phyloP scores from a whole-genome alignment of 2,329 filamentous ascomycete species.

The Alternaria tenuissima region DNA sequence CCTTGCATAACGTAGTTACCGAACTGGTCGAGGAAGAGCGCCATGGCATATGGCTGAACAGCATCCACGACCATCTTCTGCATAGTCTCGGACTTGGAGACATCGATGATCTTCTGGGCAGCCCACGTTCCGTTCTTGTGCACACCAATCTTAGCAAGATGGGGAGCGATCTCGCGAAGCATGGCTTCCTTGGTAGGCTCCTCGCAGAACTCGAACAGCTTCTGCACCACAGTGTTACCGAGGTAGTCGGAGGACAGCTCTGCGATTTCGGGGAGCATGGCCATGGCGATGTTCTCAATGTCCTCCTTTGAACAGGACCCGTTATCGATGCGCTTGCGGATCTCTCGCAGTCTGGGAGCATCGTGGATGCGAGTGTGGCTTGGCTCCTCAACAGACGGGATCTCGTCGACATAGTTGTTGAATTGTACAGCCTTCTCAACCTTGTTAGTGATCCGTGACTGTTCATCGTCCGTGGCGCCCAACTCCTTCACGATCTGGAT shows the following conservation, averaged over 20 bases:
- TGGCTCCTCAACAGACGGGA: constrained; percentile 87
- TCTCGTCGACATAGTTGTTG: constrained; percentile 77
- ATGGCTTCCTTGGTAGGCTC: constrained; percentile 90
- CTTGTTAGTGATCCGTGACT: constrained; percentile 72
- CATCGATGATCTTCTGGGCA: constrained; percentile 98
- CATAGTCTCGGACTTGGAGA: constrained; percentile 84
- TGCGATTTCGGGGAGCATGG: constrained; percentile 96
- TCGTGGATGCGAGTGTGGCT: constrained; percentile 90
- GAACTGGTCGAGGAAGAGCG: constrained; percentile 95
- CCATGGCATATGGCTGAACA: constrained; percentile 84
- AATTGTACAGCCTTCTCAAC: constrained; percentile 81
- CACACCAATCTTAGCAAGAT: constrained; percentile 93
- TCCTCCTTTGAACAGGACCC: constrained; percentile 84
- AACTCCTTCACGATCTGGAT: constrained; percentile 86
- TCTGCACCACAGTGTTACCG: constrained; percentile 99
- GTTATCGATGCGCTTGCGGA: constrained; percentile 97
- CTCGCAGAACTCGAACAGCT: constrained; percentile 95
- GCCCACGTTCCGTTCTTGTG: constrained; percentile 99
- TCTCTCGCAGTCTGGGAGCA: constrained; percentile 92
- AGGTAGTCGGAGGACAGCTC: constrained; percentile 96
- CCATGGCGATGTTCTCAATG: constrained; percentile 89
- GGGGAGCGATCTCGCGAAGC: constrained; percentile 85
- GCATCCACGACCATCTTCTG: constrained; percentile 85
- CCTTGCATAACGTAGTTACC: constrained; percentile 98
- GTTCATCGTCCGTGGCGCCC: constrained; percentile 82